These are phyloP conservation scores for Glomus cerebriforme DNA, from an alignment of 192 early-diverging fungal species.

Conservation along the genomic window DNA sequence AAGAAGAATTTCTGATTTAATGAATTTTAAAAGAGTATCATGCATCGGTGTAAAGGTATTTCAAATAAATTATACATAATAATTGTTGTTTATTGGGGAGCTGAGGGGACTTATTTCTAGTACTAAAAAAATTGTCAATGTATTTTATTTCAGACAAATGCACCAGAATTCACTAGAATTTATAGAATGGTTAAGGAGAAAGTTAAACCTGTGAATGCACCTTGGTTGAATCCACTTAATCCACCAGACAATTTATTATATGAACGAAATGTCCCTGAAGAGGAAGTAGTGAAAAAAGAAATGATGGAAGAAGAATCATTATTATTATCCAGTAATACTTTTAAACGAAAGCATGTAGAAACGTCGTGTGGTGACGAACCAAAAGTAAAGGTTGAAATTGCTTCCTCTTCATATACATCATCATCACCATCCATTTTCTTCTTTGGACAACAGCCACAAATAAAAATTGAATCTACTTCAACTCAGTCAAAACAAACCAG, in stretches of 20 bases:
- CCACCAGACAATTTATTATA: not conserved
- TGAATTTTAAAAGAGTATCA: slow-evolving; percentile 1
- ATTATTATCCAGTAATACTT: not conserved
- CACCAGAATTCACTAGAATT: not conserved
- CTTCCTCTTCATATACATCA: not conserved
- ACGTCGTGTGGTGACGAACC: no score
- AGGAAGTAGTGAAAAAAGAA: not conserved
- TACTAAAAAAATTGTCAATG: not conserved
- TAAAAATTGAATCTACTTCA: not conserved
- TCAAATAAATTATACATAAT: not conserved
- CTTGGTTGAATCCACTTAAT: slow-evolving; percentile 23
- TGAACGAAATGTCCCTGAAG: not conserved
- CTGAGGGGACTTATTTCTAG: no score
- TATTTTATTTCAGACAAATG: not conserved
- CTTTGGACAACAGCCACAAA: not conserved
- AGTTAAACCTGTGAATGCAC: not conserved
- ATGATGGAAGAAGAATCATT: not conserved
- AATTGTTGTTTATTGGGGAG: not conserved
- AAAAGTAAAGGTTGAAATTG: not conserved
- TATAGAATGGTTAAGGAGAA: slow-evolving; percentile 17
- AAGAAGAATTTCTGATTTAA: not conserved
- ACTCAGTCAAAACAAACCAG: not conserved
- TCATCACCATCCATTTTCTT: not conserved
- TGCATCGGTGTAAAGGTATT: slow-evolving; percentile 30
- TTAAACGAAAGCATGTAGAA: not conserved